Base-by-base conservation (phyloP, 2,329 filamentous ascomycete genomes). In the Pseudocercospora cruenta region DNA sequence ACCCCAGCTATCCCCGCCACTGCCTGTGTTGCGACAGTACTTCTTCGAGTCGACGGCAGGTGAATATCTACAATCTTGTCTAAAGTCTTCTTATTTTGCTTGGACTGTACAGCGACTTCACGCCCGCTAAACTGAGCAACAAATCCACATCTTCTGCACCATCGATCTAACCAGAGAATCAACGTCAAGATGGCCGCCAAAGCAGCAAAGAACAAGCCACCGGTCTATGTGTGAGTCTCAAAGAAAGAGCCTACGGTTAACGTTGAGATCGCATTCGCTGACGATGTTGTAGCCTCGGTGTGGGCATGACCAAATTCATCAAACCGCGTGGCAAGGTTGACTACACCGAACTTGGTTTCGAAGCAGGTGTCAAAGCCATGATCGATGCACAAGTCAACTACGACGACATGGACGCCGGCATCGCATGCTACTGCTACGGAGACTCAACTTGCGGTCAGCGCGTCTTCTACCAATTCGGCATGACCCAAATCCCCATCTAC, bases 291-390 rank as follows among this genome's bases (percentile, higher is more conserved):
- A 39, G 36, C 78, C 88, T 98, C 67, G 94, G 94, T 83, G 94
- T 98, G 73, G 94, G 94, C 83, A 95, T 98, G 91, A 98, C 94
- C 82, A 96, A 96, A 82, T 98, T 98, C 87, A 94, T 97, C 87
- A 97, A 97, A 84, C 94, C 94, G 47, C 89, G 93, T 64, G 92
- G 92, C 78, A 94, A 94, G 79, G 91, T 96, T 70, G 93, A 96
- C 82, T 97, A 97, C 82, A 92, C 93, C 8, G 94, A 97, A 77
- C 89, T 97, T 21, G 94, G 94, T 62, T 97, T 94, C 79, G 94
- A 97, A 81, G 93, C 93, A 10, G 93, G 92, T 72, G 85, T 96
- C 78, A 96, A 96, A 81, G 93, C 93, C 51, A 88, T 95, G 85
- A 80, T 90, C n/a, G 87, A 88, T 78, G 93, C 93, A 1, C 90